Base-by-base conservation (phyloP, 495 filamentous ascomycete species). In the Podospora tetraspora region DNA sequence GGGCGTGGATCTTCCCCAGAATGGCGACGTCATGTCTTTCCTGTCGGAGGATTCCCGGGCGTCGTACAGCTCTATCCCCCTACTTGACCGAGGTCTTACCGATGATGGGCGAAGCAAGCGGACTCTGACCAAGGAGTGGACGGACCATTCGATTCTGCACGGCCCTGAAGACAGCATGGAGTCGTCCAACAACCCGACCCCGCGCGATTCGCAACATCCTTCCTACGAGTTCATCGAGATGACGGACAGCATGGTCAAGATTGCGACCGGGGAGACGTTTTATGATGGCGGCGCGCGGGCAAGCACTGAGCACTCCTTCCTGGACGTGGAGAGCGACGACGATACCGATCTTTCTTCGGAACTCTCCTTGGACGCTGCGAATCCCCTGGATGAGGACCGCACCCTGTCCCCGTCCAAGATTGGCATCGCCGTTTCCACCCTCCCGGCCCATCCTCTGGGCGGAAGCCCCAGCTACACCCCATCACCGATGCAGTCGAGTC, bases 271-370 rank as follows among this genome's bases (percentile, higher is more conserved):
- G 10, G 72, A 70, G 37, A 77, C 76, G 11, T 29, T 67, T 19
- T 72, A 32, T 62, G 16, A 71, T 73, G 2, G 12, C 25, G 11
- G 64, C 68, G 9, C 60, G 32, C 8, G 23, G 73, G 13, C 73
- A 68, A 75, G 77, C 37, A 29, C 68, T n/a, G 84, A 88, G 62
- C 74, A 85, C 25, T 88, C 89, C 3, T 92, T 91, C 70, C 74
- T 92, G 68, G 83, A 91, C 25, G 84, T 88, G 60, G 86, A 88
- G 27, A 89, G 88, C 69, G 88, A 92, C 70, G 82, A 88, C 68
- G 80, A 88, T 29, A 94, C 90, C 65, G 92, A 91, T 68, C 78
- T 94, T 16, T 94, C 92, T 16, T 93, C 92, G 12, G 91, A 96
- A 66, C 69, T 94, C 30, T 95, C 94, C 1, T 81, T 88, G 9